Conservation (phyloP, 192 early-diverging fungal species). For the Anaeromyces robustus region DNA sequence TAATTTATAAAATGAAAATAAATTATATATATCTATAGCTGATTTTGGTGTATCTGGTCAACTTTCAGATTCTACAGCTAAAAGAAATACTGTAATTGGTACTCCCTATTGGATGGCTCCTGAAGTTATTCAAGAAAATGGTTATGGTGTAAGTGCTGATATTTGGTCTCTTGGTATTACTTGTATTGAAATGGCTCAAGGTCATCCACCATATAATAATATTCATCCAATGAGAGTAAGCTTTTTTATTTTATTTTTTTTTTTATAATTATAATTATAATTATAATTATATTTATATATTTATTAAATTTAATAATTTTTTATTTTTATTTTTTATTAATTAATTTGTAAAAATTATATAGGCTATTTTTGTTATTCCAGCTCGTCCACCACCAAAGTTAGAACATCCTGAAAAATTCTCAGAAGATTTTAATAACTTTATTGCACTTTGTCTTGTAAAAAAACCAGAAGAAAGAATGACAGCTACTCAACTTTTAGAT, state of each 20-base stretch:
- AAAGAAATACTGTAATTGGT: conserved; percentile 45
- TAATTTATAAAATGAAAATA: too few relatives aligned
- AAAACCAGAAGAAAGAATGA: conserved; percentile 27
- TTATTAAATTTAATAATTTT: neutral
- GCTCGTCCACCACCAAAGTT: conserved; percentile 39
- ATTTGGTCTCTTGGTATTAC: conserved; percentile 49
- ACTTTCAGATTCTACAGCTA: conserved; percentile 28
- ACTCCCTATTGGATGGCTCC: conserved; percentile 62
- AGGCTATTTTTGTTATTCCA: conserved; percentile 47
- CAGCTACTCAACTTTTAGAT: conserved; percentile 23
- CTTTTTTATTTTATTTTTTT: neutral
- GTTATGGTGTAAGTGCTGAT: conserved; percentile 40
- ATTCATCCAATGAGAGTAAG: conserved; percentile 39
- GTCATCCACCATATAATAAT: conserved; percentile 37
- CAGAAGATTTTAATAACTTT: conserved; percentile 26
- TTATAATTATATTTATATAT: conserved; percentile 3
- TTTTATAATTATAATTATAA: too few relatives aligned
- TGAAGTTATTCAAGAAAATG: conserved; percentile 50
- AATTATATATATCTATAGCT: conserved; percentile 8
- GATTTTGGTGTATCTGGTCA: conserved; percentile 63
- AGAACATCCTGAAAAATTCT: conserved; percentile 22
- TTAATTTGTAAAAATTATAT: neutral
- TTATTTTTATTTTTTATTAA: too few relatives aligned
- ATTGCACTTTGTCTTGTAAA: conserved; percentile 36
- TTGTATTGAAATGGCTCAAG: conserved; percentile 47